These are phyloP conservation scores for Suillus plorans DNA, from an alignment of 768 basidiomycete genomes.

Conservation along the genomic window DNA sequence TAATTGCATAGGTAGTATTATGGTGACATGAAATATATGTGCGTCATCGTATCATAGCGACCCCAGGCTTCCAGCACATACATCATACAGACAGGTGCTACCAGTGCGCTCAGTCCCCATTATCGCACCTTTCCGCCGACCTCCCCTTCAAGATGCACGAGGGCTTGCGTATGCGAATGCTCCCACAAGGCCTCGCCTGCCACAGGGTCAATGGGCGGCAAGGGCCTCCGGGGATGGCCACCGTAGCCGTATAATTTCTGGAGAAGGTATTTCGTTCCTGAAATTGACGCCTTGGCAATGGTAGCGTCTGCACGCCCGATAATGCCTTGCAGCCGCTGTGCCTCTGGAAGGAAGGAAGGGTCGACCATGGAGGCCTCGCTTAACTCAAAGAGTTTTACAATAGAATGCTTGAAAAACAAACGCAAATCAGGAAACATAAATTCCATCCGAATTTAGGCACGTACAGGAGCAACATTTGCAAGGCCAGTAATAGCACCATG, in stretches of 20 bases:
- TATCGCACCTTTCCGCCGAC: conserved; percentile 41
- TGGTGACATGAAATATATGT: neutral
- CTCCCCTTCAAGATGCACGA: conserved; percentile 63
- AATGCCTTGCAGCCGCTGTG: conserved; percentile 76
- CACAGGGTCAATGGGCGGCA: conserved; percentile 59
- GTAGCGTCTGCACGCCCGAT: conserved; percentile 80
- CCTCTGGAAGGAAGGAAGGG: conserved; percentile 59
- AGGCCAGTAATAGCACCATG: conserved; percentile 92
- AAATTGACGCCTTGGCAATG: conserved; percentile 71
- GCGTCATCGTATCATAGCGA: neutral
- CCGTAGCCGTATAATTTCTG: conserved; percentile 80
- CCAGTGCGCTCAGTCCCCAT: neutral
- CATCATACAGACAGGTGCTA: neutral
- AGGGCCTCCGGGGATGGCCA: conserved; percentile 74
- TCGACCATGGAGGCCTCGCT: conserved; percentile 55
- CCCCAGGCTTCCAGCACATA: neutral
- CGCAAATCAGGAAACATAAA: conserved; percentile 6
- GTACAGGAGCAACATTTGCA: conserved; percentile 77
- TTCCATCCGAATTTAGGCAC: conserved; percentile 17
- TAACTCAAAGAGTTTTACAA: conserved; percentile 62
- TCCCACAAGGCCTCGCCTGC: conserved; percentile 66
- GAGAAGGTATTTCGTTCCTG: conserved; percentile 82
- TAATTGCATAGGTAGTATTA: neutral
- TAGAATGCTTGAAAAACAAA: conserved; percentile 44
- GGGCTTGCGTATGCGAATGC: conserved; percentile 68